phyloP scores from a whole-genome alignment of 2,329 filamentous ascomycete genomes.

The Fusarium buharicum region DNA sequence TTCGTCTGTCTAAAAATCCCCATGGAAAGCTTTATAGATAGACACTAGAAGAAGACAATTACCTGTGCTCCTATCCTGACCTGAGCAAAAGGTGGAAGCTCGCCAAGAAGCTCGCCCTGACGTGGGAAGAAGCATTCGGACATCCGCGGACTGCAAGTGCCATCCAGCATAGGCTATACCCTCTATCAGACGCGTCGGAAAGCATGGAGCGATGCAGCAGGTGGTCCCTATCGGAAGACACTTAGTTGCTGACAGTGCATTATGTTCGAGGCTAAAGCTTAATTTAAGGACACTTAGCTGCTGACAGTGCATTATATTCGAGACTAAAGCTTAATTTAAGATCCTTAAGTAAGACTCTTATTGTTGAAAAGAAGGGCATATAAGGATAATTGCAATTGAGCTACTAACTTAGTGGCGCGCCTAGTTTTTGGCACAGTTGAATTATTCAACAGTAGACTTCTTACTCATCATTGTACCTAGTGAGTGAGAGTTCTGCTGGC shows the following conservation, averaged over 20 bases:
- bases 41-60: constrained; percentile 1
- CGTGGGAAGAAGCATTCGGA: constrained; percentile 1
- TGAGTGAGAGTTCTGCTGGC: too few species aligned
- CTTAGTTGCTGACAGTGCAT: background rate
- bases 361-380: too few species aligned
- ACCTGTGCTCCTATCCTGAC: constrained; percentile 1
- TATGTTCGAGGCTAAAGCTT: too few species aligned
- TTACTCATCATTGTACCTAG: too few species aligned
- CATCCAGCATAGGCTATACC: background rate
- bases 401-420: too few species aligned
- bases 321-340: too few species aligned
- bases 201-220: constrained; percentile 1
- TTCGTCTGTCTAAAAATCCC: background rate
- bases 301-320: too few species aligned
- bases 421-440: too few species aligned
- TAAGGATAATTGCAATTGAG: too few species aligned
- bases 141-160: constrained; percentile 1
- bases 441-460: too few species aligned
- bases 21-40: constrained; percentile 1
- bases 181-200: constrained; percentile 1
- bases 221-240: too few species aligned
- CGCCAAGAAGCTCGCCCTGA: constrained; percentile 1
- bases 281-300: background rate
- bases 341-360: too few species aligned
- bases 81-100: constrained; percentile 2